Evolutionary conservation across 257 asterid genomes (phyloP), one percentile per base, ranked within the genome.

Genomic region (Solanum lignicaule): DNA sequence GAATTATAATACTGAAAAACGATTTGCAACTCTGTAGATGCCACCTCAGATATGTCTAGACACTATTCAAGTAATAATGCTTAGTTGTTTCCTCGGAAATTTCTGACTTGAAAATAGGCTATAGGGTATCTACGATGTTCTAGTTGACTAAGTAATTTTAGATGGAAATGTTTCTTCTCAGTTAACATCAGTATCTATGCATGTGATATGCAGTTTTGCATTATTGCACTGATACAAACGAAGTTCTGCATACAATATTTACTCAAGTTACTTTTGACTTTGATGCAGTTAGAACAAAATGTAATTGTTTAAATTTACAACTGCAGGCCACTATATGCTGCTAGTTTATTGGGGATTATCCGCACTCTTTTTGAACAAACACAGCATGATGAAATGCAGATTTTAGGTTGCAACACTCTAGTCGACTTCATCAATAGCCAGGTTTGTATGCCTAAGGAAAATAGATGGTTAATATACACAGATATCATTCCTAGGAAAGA

Each of bases 311-410:
- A 48, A 81, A 48, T 81, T 46, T 81, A 66, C 29, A 85, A 68
- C 66, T 88, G 89, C 94, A 92, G 94, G 93, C 92, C 94, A 31
- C 93, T 92, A 60, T 92, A 90, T 87, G 93, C 94, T 39, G 88
- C 90, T 88, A 91, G 94, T 92, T 84, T 92, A 60, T 88, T 91
- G 90, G 93, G 87, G 87, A 88, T 91, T 52, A 88, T 91, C 43
- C 91, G 91, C 55, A 87, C 93, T 1, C 91, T 92, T 82, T 68
- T 92, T 65, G 94, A 92, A 84, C 92, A 91, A 82, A 88, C 93
- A 23, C 90, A 62, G 87, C 90, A 72, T 48, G 88, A 90, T 84
- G 93, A 92, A 52, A 88, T 92, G 94, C 92, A 86, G 91, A 89
- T 90, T 66, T 88, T 92, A 52, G 91, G 94, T 38, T 92, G 94